Percentiles rank a stretch among this genome's conserved stretches.
Conservation (phyloP, 1,284 basidiomycete species). For the Tilletia caries region DNA sequence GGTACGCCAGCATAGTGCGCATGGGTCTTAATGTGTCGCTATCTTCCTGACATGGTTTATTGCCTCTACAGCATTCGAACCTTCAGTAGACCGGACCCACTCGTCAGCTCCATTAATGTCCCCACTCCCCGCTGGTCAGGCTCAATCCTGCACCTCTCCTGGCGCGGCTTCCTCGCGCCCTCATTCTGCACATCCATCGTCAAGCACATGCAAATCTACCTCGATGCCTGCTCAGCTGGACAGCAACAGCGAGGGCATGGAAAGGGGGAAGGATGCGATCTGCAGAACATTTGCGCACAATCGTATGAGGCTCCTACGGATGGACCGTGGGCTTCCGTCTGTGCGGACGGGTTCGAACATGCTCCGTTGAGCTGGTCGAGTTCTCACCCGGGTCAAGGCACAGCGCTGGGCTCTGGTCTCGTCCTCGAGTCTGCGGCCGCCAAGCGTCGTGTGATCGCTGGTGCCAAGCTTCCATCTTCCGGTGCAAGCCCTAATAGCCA, state of each 20-base stretch:
- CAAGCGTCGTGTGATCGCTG: background rate
- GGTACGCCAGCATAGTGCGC: too few relatives aligned
- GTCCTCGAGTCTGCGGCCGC: background rate
- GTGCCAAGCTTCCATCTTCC: background rate
- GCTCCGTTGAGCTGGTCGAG: conserved; percentile 3
- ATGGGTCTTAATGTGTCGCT: too few relatives aligned
- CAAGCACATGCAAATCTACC: background rate
- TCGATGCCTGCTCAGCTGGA: background rate
- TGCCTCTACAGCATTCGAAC: background rate
- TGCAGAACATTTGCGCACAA: background rate
- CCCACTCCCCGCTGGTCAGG: background rate
- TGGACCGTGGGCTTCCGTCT: background rate
- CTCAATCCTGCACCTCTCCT: background rate
- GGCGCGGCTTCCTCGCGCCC: background rate
- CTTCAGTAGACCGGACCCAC: background rate
- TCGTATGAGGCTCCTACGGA: background rate
- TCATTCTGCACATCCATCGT: background rate
- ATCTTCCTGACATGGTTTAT: too few relatives aligned
- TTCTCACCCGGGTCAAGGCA: background rate
- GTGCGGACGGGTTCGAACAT: conserved; percentile 2
- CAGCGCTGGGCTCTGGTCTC: background rate
- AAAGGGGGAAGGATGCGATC: background rate
- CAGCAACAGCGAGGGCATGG: background rate
- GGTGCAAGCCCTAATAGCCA: background rate
- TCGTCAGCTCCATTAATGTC: background rate